A percentile compares a stretch with the other conserved stretches of the same genome.
Evolutionary conservation across 331 rosid genomes (phyloP).

Genomic region (Erythrophleum ivorense): DNA sequence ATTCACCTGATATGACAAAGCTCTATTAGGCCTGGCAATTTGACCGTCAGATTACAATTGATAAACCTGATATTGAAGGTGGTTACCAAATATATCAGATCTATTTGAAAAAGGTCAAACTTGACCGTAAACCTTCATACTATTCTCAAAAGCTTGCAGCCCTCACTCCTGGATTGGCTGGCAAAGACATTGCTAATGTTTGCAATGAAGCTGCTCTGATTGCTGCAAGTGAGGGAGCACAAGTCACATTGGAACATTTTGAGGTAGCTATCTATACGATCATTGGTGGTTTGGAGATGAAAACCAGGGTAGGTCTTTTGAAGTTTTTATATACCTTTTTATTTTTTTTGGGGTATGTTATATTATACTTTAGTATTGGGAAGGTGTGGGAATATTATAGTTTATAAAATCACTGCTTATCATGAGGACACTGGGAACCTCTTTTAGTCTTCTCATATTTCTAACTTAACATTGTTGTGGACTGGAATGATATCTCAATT

Average conservation of each 20-base stretch:
- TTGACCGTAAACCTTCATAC: conserved; percentile 77
- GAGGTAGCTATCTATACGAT: conserved; percentile 93
- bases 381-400: conserved; percentile 12
- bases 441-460: not conserved
- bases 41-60: conserved; percentile 81
- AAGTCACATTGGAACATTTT: conserved; percentile 74
- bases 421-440: conserved; percentile 13
- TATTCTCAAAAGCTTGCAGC: conserved; percentile 94
- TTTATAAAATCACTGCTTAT: not conserved
- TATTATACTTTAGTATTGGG: not conserved
- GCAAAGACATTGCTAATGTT: conserved; percentile 98
- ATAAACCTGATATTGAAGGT: conserved; percentile 86
- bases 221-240: conserved; percentile 80
- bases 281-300: conserved; percentile 96
- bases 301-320: conserved; percentile 62
- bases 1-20: conserved; percentile 98
- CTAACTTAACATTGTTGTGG: not conserved
- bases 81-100: conserved; percentile 89
- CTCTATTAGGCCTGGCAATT: conserved; percentile 96
- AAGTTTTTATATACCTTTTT: not conserved
- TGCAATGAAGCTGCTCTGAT: conserved; percentile 95
- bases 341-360: too few relatives aligned
- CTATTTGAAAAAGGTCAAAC: conserved; percentile 81
- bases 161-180: conserved; percentile 96
- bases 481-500: not conserved